Evolutionary conservation across 176 grass and related monocot species (phyloP).

Genomic region (Cymbopogon citratus): DNA sequence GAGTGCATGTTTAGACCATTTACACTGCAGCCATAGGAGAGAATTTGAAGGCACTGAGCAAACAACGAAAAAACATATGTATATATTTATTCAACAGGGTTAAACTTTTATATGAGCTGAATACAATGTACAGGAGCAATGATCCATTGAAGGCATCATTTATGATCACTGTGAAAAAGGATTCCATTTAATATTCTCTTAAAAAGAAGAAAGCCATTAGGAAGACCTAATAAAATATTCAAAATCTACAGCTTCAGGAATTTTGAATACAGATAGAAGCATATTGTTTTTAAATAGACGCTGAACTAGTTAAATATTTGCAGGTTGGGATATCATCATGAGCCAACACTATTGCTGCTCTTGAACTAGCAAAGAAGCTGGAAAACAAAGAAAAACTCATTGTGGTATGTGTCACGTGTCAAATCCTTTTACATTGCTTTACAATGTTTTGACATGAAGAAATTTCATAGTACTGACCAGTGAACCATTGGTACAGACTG

Average conservation of each 20-base stretch:
- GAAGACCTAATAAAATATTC: background rate
- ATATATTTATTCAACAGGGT: slow-evolving; percentile 23
- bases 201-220: background rate
- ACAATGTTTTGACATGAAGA: background rate
- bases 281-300: background rate
- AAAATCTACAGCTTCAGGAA: background rate
- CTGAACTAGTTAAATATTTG: slow-evolving; percentile 4
- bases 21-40: background rate
- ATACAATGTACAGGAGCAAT: slow-evolving; percentile 39
- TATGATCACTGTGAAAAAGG: slow-evolving; percentile 19
- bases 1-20: too few species aligned
- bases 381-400: slow-evolving; percentile 96
- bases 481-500: slow-evolving; percentile 44
- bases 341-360: slow-evolving; percentile 79
- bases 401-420: slow-evolving; percentile 52
- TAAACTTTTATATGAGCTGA: slow-evolving; percentile 20
- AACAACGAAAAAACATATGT: background rate
- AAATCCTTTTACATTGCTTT: background rate
- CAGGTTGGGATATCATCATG: slow-evolving; percentile 96
- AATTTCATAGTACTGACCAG: background rate
- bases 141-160: slow-evolving; percentile 4
- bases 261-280: background rate
- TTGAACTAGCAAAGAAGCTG: slow-evolving; percentile 66
- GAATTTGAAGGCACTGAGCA: background rate
- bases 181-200: background rate